Percentiles rank a stretch among this genome's conserved stretches.
phyloP scores from a whole-genome alignment of 1,139 yeast genomes.

The Lodderomyces elongisporus region DNA sequence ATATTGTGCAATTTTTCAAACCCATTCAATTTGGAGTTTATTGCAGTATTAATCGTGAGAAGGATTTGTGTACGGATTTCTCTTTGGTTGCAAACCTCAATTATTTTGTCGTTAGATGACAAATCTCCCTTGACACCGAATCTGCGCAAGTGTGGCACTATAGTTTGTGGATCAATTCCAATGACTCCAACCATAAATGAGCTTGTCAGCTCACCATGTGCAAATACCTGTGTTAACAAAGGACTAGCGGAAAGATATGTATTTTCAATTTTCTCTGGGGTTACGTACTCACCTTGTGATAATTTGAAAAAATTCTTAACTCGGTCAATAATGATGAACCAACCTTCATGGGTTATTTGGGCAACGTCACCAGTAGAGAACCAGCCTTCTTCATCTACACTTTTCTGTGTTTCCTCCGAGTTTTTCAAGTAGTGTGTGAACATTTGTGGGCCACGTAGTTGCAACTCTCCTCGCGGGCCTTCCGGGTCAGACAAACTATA shows the following conservation, averaged over 20 bases:
- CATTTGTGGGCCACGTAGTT: slow-evolving; percentile 64
- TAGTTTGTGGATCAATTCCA: slow-evolving; percentile 37
- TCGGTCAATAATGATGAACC: slow-evolving; percentile 62
- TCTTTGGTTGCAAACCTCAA: slow-evolving; percentile 20
- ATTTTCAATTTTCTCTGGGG: slow-evolving; percentile 75
- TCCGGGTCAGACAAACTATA: slow-evolving; percentile 44
- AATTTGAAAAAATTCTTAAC: slow-evolving; percentile 78
- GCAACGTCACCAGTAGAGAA: slow-evolving; percentile 77
- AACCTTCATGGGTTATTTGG: slow-evolving; percentile 42
- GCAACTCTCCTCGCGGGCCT: slow-evolving; percentile 44
- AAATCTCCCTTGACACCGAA: slow-evolving; percentile 10
- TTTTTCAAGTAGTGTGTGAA: slow-evolving; percentile 59
- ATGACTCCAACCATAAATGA: slow-evolving; percentile 29
- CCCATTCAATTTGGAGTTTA: slow-evolving; percentile 23
- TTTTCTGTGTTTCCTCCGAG: slow-evolving; percentile 29
- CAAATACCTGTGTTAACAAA: slow-evolving; percentile 50
- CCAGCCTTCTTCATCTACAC: slow-evolving; percentile 45
- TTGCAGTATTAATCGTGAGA: slow-evolving; percentile 23
- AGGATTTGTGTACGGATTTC: slow-evolving; percentile 24
- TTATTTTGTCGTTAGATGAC: slow-evolving; percentile 16
- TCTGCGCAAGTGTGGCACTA: slow-evolving; percentile 19
- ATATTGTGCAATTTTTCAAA: slow-evolving; percentile 37
- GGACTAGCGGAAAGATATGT: slow-evolving; percentile 54
- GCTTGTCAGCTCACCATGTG: slow-evolving; percentile 35
- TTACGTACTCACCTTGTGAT: slow-evolving; percentile 77